A percentile compares a stretch with the other conserved stretches of the same genome.
Conservation (phyloP, 805 yeast genomes). For the Candida mattraensis region DNA sequence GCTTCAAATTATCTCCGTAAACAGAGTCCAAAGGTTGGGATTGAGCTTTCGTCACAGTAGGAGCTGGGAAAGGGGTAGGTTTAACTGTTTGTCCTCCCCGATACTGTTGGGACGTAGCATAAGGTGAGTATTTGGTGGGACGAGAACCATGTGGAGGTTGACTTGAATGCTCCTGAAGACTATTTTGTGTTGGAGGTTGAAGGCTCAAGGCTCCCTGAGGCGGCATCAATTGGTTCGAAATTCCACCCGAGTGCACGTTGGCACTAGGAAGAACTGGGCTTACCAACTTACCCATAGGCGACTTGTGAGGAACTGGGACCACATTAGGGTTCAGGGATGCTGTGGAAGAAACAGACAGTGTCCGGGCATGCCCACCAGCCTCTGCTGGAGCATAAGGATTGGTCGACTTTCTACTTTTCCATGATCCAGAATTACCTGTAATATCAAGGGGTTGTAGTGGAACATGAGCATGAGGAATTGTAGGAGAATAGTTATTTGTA, state of each 20-base stretch:
- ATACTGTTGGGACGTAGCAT: constrained; percentile 10
- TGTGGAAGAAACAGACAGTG: constrained; percentile 21
- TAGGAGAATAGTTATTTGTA: constrained; percentile 3
- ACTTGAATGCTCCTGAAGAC: constrained; percentile 1
- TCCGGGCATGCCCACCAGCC: constrained; percentile 32
- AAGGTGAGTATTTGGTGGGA: constrained; percentile 21
- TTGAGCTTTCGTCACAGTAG: constrained; percentile 2
- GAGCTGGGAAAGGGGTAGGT: constrained; percentile 9
- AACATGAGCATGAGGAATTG: constrained; percentile 3
- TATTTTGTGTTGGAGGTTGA: constrained; percentile 2
- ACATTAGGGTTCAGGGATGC: constrained; percentile 29
- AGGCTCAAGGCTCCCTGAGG: no score
- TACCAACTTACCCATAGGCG: constrained; percentile 18
- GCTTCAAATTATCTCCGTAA: constrained; percentile 20
- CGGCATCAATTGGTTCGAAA: constrained; percentile 2
- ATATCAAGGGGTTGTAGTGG: background rate
- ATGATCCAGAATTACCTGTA: constrained; percentile 6
- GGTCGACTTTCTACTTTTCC: constrained; percentile 14
- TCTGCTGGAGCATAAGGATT: constrained; percentile 36
- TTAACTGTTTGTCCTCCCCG: constrained; percentile 4
- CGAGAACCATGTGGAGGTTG: constrained; percentile 1
- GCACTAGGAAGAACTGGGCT: constrained; percentile 11
- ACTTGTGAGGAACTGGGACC: constrained; percentile 30
- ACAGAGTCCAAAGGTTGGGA: constrained; percentile 20
- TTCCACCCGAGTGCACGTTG: background rate